Conservation (phyloP, 495 filamentous ascomycete genomes). For the Penicillium daleae region DNA sequence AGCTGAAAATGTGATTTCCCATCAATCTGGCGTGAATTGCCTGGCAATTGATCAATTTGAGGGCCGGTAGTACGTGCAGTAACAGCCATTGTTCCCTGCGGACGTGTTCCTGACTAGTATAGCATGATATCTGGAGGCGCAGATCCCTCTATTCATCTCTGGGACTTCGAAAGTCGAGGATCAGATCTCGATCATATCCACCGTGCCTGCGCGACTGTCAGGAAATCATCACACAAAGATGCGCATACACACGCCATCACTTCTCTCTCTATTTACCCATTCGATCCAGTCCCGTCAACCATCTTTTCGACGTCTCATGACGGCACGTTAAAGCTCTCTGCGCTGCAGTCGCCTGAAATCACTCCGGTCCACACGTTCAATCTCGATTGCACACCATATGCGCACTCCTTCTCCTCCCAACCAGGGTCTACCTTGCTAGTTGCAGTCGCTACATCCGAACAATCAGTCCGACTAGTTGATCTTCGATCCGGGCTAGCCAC, state of each 20-base stretch:
- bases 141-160: constrained; percentile 76
- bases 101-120: constrained; percentile 20
- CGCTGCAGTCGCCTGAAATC: constrained; percentile 56
- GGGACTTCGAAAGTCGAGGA: constrained; percentile 71
- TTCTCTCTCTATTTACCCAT: constrained; percentile 84
- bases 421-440: constrained; percentile 70
- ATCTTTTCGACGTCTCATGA: constrained; percentile 87
- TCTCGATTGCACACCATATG: constrained; percentile 71
- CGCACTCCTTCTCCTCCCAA: constrained; percentile 76
- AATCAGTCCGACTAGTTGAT: constrained; percentile 79
- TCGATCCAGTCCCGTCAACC: constrained; percentile 68
- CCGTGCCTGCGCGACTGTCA: constrained; percentile 50
- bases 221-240: constrained; percentile 45
- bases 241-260: constrained; percentile 81
- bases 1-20: constrained; percentile 56
- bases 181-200: constrained; percentile 51
- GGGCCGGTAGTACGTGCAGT: constrained; percentile 65
- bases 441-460: constrained; percentile 82
- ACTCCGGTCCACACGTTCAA: constrained; percentile 66
- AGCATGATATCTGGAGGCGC: constrained; percentile 84
- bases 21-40: constrained; percentile 75
- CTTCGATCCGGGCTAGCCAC: constrained; percentile 74
- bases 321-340: constrained; percentile 78
- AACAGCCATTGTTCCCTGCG: neutral
- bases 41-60: constrained; percentile 78